Evolutionary conservation across 495 filamentous ascomycete species (phyloP).

Genomic region (Apiosordaria backusii): DNA sequence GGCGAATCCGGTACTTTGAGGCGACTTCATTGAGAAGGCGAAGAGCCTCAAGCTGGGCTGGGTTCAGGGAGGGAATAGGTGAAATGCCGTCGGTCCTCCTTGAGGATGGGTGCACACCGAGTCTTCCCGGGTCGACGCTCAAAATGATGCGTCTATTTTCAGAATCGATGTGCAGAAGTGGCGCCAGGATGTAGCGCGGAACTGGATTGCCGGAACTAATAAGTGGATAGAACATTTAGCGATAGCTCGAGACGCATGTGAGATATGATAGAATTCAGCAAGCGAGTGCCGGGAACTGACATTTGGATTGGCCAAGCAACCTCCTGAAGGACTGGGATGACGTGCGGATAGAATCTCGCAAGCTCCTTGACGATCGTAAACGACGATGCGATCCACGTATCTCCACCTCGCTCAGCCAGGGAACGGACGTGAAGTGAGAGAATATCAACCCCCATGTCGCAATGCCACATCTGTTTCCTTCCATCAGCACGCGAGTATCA

Average conservation of each 20-base stretch:
- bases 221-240: not conserved
- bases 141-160: conserved; percentile 32
- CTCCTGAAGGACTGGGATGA: conserved; percentile 29
- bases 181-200: conserved; percentile 32
- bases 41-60: conserved; percentile 37
- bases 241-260: not conserved
- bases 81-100: not conserved
- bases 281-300: conserved; percentile 29
- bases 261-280: not conserved
- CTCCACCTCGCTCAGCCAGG: conserved; percentile 35
- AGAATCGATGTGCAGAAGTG: conserved; percentile 35
- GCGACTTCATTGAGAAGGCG: conserved; percentile 33
- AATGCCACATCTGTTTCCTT: too few relatives aligned
- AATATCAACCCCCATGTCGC: conserved; percentile 43
- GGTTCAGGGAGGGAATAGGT: conserved; percentile 31
- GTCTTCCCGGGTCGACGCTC: conserved; percentile 42
- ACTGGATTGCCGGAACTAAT: conserved; percentile 36
- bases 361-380: conserved; percentile 42
- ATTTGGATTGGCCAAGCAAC: conserved; percentile 42
- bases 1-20: conserved; percentile 29
- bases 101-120: conserved; percentile 40
- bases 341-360: conserved; percentile 28
- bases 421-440: conserved; percentile 44
- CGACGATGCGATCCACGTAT: conserved; percentile 43
- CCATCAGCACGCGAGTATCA: too few relatives aligned